Conservation (phyloP, 108 stramenopile genomes). For the Asterionellopsis glacialis region DNA sequence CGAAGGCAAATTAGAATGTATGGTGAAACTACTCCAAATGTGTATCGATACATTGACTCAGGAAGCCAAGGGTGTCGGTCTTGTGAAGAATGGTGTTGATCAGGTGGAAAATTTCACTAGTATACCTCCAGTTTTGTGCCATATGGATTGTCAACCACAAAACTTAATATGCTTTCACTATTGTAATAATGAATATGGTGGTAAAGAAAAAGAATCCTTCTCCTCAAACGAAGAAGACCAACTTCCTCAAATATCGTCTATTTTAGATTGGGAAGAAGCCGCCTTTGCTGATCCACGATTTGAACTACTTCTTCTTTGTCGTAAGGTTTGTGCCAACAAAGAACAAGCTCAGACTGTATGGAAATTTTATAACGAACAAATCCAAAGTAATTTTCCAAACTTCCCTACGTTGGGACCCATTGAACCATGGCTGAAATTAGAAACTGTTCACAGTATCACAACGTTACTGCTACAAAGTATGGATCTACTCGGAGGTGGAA, state of each 20-base stretch:
- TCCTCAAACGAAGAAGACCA: neutral
- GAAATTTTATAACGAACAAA: slow-evolving; percentile 34
- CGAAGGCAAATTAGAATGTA: too few relatives aligned
- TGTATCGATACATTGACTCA: neutral
- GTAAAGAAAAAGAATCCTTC: neutral
- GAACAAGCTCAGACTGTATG: slow-evolving; percentile 63
- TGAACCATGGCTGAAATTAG: slow-evolving; percentile 76
- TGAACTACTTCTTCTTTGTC: slow-evolving; percentile 67
- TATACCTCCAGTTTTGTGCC: slow-evolving; percentile 55
- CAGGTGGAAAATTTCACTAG: neutral
- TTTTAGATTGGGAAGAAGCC: slow-evolving; percentile 88
- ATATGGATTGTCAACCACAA: slow-evolving; percentile 88
- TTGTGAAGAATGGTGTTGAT: neutral
- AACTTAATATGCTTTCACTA: slow-evolving; percentile 35
- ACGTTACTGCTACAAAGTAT: slow-evolving; percentile 59
- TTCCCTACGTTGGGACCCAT: slow-evolving; percentile 47
- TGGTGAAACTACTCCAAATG: too few relatives aligned
- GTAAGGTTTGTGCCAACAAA: slow-evolving; percentile 76
- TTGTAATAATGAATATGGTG: slow-evolving; percentile 21
- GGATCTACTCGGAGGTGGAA: slow-evolving; percentile 51
- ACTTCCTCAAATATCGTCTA: slow-evolving; percentile 33
- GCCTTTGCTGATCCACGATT: slow-evolving; percentile 78
- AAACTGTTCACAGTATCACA: slow-evolving; percentile 65
- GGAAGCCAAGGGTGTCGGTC: neutral
- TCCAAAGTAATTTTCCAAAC: slow-evolving; percentile 2